phyloP scores from a whole-genome alignment of 352 stramenopile genomes.

The Globisporangium carolinianum region DNA sequence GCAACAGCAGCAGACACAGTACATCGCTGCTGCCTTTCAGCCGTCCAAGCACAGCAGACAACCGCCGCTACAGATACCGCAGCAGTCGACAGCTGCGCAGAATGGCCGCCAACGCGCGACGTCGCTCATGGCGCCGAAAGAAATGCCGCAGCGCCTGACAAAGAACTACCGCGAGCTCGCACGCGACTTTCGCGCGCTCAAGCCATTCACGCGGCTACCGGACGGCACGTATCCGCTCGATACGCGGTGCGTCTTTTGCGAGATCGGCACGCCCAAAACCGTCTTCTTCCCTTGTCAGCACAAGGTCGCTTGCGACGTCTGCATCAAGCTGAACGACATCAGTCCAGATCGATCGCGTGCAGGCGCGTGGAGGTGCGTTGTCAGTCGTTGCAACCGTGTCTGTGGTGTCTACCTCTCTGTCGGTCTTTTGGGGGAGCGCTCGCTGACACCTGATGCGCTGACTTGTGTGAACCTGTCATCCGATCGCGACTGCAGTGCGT shows the following conservation, averaged over 20 bases:
- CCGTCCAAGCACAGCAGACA: neutral
- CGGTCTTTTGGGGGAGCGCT: no score
- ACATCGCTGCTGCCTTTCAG: neutral
- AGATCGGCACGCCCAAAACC: constrained; percentile 17
- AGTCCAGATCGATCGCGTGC: constrained; percentile 16
- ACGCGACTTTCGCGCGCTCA: constrained; percentile 36
- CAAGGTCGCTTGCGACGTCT: constrained; percentile 53
- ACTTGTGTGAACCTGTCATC: no score
- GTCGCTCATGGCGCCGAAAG: constrained; percentile 9
- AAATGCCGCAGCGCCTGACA: constrained; percentile 19
- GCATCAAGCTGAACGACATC: constrained; percentile 38
- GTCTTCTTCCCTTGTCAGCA: constrained; percentile 69
- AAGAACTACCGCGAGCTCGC: constrained; percentile 58
- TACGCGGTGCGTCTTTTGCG: constrained; percentile 41
- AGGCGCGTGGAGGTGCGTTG: constrained; percentile 25
- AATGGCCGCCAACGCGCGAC: constrained; percentile 10
- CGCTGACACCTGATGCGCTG: no score
- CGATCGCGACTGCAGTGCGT: constrained; percentile 22
- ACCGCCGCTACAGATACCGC: neutral
- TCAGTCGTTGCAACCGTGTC: neutral
- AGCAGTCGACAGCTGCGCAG: neutral
- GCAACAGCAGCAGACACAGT: neutral
- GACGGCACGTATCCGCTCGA: constrained; percentile 34
- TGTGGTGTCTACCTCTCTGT: no score
- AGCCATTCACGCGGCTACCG: constrained; percentile 38